Evolutionary conservation across 164 flowering plant genomes (phyloP).

Genomic region (Vitis cinerea): DNA sequence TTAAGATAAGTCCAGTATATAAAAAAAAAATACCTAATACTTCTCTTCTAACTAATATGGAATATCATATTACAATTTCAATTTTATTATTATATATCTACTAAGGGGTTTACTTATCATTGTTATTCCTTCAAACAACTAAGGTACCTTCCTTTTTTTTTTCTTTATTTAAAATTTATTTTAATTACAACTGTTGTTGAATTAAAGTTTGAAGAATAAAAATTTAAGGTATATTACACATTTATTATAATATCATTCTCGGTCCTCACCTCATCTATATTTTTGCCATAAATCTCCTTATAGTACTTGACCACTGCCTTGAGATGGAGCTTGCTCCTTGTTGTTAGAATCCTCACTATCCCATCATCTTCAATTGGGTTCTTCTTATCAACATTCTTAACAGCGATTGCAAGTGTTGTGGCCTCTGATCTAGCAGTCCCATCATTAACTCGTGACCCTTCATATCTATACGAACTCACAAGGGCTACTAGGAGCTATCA

Average conservation of each 20-base stretch:
- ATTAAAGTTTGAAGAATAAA: too few relatives aligned
- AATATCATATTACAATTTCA: too few relatives aligned
- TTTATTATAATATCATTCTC: background rate
- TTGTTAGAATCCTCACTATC: conserved; percentile 54
- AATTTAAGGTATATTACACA: too few relatives aligned
- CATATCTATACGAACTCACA: conserved; percentile 74
- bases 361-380: conserved; percentile 48
- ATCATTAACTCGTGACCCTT: conserved; percentile 54
- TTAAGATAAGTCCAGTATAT: too few relatives aligned
- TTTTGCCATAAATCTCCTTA: conserved; percentile 39
- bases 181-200: too few relatives aligned
- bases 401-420: conserved; percentile 31
- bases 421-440: conserved; percentile 72
- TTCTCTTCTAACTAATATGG: too few relatives aligned
- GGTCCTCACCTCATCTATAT: conserved; percentile 40
- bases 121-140: too few relatives aligned
- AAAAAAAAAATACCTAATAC: too few relatives aligned
- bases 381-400: conserved; percentile 29
- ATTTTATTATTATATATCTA: background rate
- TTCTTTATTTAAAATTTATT: too few relatives aligned
- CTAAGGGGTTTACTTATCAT: too few relatives aligned
- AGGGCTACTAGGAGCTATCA: conserved; percentile 69
- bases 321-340: conserved; percentile 73
- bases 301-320: conserved; percentile 40
- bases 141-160: too few relatives aligned